Evolutionary conservation across 805 yeast genomes (phyloP).

Genomic region (Candida boleticola): DNA sequence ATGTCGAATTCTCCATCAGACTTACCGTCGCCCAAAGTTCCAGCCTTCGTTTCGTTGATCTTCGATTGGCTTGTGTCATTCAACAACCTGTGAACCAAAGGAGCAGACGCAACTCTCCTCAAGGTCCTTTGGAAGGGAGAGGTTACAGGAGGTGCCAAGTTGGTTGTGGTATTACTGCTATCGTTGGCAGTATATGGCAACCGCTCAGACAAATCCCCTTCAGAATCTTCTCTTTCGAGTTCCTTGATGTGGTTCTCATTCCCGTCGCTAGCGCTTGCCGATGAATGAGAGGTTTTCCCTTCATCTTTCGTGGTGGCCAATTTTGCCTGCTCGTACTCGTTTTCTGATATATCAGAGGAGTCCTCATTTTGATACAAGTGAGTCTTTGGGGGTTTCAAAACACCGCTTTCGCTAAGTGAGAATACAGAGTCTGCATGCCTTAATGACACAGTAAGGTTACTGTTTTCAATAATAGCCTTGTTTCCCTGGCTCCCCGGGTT

Average conservation of each 20-base stretch:
- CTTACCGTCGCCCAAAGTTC: slow-evolving; percentile 25
- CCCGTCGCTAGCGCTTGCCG: background rate
- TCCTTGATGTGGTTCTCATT: background rate
- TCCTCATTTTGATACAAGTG: slow-evolving; percentile 9
- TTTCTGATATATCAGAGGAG: slow-evolving; percentile 16
- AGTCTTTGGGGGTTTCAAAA: slow-evolving; percentile 20
- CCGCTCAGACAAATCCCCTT: slow-evolving; percentile 4
- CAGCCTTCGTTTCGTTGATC: slow-evolving; percentile 15
- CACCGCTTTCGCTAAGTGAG: slow-evolving; percentile 15
- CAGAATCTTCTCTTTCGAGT: slow-evolving; percentile 8
- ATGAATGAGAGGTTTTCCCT: background rate
- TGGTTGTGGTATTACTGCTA: slow-evolving; percentile 5
- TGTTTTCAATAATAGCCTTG: slow-evolving; percentile 17
- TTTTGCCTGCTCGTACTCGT: slow-evolving; percentile 32
- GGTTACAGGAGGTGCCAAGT: slow-evolving; percentile 11
- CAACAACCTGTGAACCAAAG: slow-evolving; percentile 49
- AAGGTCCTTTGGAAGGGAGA: slow-evolving; percentile 41
- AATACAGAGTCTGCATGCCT: slow-evolving; percentile 39
- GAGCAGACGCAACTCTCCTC: slow-evolving; percentile 84
- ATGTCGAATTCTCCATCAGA: slow-evolving; percentile 40
- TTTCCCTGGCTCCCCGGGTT: slow-evolving; percentile 14
- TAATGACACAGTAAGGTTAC: slow-evolving; percentile 30
- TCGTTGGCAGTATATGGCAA: slow-evolving; percentile 13
- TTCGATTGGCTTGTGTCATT: slow-evolving; percentile 16
- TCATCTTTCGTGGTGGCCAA: background rate